These are phyloP conservation scores for Umbelopsis sp. DNA, from an alignment of 192 early-diverging fungal genomes.

Conservation along the genomic window DNA sequence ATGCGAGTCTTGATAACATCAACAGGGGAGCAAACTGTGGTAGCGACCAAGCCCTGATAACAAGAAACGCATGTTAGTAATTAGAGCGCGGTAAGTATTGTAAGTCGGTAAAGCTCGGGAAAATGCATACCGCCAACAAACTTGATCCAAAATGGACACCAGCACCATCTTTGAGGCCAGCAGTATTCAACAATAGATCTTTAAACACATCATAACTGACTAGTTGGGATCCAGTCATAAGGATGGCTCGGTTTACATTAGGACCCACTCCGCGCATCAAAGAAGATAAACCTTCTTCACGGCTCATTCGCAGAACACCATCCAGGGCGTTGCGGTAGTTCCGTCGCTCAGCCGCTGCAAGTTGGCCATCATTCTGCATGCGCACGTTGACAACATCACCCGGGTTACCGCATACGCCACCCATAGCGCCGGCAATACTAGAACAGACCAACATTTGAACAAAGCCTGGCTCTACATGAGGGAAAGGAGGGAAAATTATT, in stretches of 20 bases:
- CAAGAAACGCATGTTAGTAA: not conserved
- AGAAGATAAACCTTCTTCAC: constrained; percentile 74
- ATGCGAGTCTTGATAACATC: constrained; percentile 87
- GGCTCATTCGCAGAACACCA: constrained; percentile 73
- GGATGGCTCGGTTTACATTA: constrained; percentile 88
- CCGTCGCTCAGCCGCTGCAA: constrained; percentile 62
- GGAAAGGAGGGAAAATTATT: constrained; percentile 6
- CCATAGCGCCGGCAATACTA: constrained; percentile 53
- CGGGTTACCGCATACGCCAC: constrained; percentile 75
- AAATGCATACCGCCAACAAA: constrained; percentile 64
- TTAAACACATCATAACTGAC: constrained; percentile 81
- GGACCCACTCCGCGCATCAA: constrained; percentile 91
- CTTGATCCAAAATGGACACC: constrained; percentile 70
- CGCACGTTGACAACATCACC: constrained; percentile 83
- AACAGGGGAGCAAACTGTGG: constrained; percentile 75
- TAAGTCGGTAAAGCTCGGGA: not conserved
- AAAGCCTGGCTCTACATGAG: constrained; percentile 36
- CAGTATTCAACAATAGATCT: constrained; percentile 61
- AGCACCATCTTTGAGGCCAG: constrained; percentile 66
- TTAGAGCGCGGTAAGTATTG: not conserved
- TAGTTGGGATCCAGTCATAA: constrained; percentile 76
- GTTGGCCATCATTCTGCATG: constrained; percentile 79
- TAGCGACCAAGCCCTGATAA: constrained; percentile 68
- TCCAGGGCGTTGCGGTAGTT: constrained; percentile 79
- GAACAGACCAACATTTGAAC: constrained; percentile 50